Evolutionary conservation across 768 basidiomycete genomes (phyloP), one percentile per base, ranked within the genome.

Genomic region (Cystofilobasidium macerans): DNA sequence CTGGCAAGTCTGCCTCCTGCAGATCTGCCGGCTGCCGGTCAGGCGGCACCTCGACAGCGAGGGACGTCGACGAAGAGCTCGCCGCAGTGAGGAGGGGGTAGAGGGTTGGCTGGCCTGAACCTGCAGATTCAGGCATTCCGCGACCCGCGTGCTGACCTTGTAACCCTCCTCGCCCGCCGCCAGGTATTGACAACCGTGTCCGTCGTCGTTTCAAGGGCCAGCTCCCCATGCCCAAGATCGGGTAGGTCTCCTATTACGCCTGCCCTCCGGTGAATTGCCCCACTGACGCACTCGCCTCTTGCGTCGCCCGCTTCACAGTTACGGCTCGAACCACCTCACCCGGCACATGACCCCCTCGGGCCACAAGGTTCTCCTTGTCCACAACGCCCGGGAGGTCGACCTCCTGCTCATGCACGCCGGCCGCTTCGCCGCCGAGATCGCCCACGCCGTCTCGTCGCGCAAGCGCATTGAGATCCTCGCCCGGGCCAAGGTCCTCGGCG

Each of bases 351-450:
- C 97, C 73, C 95, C 95, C 69, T 92, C 86, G 75, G 95, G 95
- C 69, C 83, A 88, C 77, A 94, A 95, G 82, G 91, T 93, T 78
- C 86, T 97, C 81, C 80, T 94, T 69, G 89, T 99, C 73, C 86
- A 83, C 83, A 98, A 98, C 79, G 82, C 87, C 62, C 84, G 86
- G 77, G 93, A 98, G 77, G 79, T 99, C 69, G 92, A 98, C 73
- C 84, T 98, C 72, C 86, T 97, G 69, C 82, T 97, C 61, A 93
- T 97, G 91, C 93, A 97, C 84, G 93, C 90, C 84, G 89, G 89
- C 81, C 86, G 80, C 73, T 98, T 87, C 76, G 86, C 92, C 57
- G 95, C 92, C 62, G 90, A 94, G 77, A 91, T 99, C 72, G 95
- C 95, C 61, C 93, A 95, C 82, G 86, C 84, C 71, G 92, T 99